Evolutionary conservation across 179 eudicot species (phyloP).

Genomic region (Pouteria campechiana): DNA sequence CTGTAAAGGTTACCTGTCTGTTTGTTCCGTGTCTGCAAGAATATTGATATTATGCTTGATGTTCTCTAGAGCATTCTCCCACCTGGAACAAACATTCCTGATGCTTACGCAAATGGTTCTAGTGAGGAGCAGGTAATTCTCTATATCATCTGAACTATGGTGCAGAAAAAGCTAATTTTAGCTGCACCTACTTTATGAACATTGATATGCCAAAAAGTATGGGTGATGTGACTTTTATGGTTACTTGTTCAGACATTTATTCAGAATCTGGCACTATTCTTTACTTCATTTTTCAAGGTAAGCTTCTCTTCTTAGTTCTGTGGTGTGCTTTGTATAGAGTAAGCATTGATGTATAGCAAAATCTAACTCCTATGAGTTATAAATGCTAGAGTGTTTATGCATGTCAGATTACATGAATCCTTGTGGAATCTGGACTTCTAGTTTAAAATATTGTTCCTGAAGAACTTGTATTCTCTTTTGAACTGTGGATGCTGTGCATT

Average conservation of each 20-base stretch:
- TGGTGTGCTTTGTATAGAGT: no score
- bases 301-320: slow-evolving; percentile 7
- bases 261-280: slow-evolving; percentile 93
- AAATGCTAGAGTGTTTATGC: no score
- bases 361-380: no score
- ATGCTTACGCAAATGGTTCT: slow-evolving; percentile 79
- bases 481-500: no score
- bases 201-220: no score
- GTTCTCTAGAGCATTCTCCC: slow-evolving; percentile 62
- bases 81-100: slow-evolving; percentile 55
- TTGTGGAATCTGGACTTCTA: background rate
- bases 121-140: slow-evolving; percentile 80
- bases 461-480: background rate
- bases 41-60: background rate
- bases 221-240: background rate
- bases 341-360: no score
- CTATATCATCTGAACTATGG: background rate
- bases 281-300: slow-evolving; percentile 88
- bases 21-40: background rate
- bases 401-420: background rate
- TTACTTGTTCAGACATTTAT: slow-evolving; percentile 69
- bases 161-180: no score
- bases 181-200: no score
- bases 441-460: background rate
- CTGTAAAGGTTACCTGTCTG: background rate